Evolutionary conservation across 495 filamentous ascomycete species (phyloP).

Genomic region (Penicillium lividum): DNA sequence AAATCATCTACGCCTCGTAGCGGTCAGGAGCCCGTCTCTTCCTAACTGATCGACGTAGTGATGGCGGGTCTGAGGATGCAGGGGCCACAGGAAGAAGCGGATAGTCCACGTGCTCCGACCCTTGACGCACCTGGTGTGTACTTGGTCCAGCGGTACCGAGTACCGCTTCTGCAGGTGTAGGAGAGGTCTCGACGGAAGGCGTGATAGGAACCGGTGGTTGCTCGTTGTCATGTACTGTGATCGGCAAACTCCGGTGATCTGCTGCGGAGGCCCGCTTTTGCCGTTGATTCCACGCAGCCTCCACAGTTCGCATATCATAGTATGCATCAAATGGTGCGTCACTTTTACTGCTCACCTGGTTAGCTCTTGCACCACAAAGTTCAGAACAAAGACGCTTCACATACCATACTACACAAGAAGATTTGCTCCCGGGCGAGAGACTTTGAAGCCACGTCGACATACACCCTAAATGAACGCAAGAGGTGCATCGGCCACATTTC

Average conservation of each 20-base stretch:
- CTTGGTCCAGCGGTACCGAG: neutral
- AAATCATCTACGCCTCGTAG: constrained; percentile 1
- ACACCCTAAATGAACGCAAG: constrained; percentile 1
- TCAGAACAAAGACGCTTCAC: neutral
- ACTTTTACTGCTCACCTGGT: neutral
- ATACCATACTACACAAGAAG: constrained; percentile 5
- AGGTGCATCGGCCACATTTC: constrained; percentile 5
- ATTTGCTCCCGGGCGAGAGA: neutral
- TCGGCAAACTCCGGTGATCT: neutral
- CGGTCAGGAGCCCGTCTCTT: neutral
- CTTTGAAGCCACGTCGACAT: constrained; percentile 2
- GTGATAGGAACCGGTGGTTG: neutral
- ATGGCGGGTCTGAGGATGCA: neutral
- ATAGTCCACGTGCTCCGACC: neutral
- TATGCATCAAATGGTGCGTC: neutral
- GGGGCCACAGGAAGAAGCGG: neutral
- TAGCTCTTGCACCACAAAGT: neutral
- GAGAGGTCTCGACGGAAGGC: neutral
- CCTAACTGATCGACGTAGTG: neutral
- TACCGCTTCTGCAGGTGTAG: neutral
- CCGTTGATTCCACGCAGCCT: neutral
- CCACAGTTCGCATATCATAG: neutral
- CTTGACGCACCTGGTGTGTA: neutral
- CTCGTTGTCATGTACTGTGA: neutral
- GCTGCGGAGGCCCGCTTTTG: neutral